A percentile compares a stretch with the other conserved stretches of the same genome.
Evolutionary conservation across 208 protist genomes (phyloP).

Genomic region (Leishmania lainsoni): DNA sequence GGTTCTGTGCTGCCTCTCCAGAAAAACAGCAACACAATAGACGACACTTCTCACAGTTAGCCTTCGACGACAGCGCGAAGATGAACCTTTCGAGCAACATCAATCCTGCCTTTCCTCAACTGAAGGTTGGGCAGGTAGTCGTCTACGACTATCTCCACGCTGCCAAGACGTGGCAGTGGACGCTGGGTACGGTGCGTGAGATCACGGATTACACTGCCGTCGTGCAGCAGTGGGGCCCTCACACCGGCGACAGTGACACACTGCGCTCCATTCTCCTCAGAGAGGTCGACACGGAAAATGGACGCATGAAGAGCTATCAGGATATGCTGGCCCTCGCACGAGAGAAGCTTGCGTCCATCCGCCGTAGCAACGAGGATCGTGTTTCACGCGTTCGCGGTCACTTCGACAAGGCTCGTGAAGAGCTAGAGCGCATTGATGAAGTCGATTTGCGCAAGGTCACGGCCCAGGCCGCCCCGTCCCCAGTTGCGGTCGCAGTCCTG

Average conservation of each 20-base stretch:
- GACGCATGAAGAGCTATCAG: conserved; percentile 51
- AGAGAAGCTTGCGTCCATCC: conserved; percentile 55
- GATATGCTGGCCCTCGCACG: conserved; percentile 50
- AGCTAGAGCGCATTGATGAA: conserved; percentile 47
- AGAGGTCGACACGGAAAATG: conserved; percentile 54
- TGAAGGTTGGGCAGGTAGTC: conserved; percentile 54
- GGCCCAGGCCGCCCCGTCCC: conserved; percentile 48
- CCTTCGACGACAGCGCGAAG: not conserved
- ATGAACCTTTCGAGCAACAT: conserved; percentile 35
- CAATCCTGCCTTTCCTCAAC: conserved; percentile 19
- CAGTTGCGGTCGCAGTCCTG: conserved; percentile 62
- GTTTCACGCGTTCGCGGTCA: conserved; percentile 40
- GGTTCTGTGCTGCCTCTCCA: too few species aligned
- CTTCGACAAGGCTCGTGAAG: conserved; percentile 43
- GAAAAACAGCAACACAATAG: not conserved
- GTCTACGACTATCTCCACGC: conserved; percentile 65
- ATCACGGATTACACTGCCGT: conserved; percentile 41
- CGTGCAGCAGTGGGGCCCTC: conserved; percentile 63
- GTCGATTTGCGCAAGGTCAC: conserved; percentile 58
- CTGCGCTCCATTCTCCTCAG: conserved; percentile 54
- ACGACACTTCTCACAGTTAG: not conserved
- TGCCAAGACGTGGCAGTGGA: conserved; percentile 66
- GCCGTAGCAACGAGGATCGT: conserved; percentile 67
- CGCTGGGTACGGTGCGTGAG: conserved; percentile 55
- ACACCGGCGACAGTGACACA: conserved; percentile 44